Evolutionary conservation across 306 rosid species (phyloP).

Genomic region (Medicago ruthenica): DNA sequence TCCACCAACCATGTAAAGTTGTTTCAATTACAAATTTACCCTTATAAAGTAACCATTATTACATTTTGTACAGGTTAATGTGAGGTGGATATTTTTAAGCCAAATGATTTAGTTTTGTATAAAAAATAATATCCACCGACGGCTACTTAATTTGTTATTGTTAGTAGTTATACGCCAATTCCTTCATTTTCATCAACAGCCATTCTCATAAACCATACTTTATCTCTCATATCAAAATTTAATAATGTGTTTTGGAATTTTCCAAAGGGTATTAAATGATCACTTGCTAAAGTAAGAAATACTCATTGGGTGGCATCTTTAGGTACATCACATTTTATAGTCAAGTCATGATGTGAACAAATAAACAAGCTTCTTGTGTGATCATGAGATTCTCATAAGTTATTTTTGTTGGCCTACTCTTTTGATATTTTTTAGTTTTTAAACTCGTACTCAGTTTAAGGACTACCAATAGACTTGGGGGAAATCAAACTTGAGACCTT

Average conservation of each 20-base stretch:
- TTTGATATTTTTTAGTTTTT: neutral
- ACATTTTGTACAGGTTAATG: slow-evolving; percentile 8
- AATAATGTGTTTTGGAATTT: slow-evolving; percentile 39
- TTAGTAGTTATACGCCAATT: slow-evolving; percentile 48
- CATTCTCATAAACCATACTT: slow-evolving; percentile 40
- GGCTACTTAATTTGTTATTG: slow-evolving; percentile 43
- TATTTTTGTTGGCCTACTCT: slow-evolving; percentile 53
- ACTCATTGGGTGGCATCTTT: slow-evolving; percentile 53
- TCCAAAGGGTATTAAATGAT: slow-evolving; percentile 57
- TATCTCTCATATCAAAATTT: slow-evolving; percentile 11
- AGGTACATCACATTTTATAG: slow-evolving; percentile 61
- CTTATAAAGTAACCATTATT: slow-evolving; percentile 6
- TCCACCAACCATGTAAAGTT: slow-evolving; percentile 33
- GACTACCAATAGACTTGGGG: too few relatives aligned
- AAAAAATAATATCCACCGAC: slow-evolving; percentile 46
- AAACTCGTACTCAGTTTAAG: too few relatives aligned
- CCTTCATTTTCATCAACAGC: slow-evolving; percentile 45
- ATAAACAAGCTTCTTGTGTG: slow-evolving; percentile 57
- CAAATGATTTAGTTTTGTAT: slow-evolving; percentile 27
- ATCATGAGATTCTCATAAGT: slow-evolving; percentile 64
- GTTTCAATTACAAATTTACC: slow-evolving; percentile 43
- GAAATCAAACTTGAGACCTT: too few relatives aligned
- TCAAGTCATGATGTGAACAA: slow-evolving; percentile 51
- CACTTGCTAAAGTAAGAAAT: slow-evolving; percentile 46
- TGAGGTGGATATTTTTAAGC: slow-evolving; percentile 38